Evolutionary conservation across 1,284 basidiomycete genomes (phyloP).

Genomic region (Grifola frondosa): DNA sequence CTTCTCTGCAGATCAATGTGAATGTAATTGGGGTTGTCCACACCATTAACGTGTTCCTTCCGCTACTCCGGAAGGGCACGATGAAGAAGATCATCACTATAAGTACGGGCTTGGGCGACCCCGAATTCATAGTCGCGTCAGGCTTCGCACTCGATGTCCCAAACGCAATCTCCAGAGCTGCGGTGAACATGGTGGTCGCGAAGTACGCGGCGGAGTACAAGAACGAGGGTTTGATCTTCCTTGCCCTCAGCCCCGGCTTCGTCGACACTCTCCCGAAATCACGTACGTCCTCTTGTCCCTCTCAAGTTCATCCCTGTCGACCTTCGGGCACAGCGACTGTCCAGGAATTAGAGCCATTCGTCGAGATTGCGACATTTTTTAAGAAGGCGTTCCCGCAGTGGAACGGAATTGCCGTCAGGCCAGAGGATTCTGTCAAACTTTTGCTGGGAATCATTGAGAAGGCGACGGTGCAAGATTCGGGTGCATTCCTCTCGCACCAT

Average conservation of each 20-base stretch:
- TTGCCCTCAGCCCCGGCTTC: slow-evolving; percentile 38
- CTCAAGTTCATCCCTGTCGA: not conserved
- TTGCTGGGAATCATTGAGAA: slow-evolving; percentile 33
- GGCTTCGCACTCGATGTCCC: slow-evolving; percentile 17
- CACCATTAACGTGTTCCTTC: slow-evolving; percentile 37
- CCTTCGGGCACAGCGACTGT: slow-evolving; percentile 24
- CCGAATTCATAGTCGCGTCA: slow-evolving; percentile 24
- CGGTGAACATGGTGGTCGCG: slow-evolving; percentile 37
- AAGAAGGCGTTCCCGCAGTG: slow-evolving; percentile 25
- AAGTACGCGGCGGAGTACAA: slow-evolving; percentile 38
- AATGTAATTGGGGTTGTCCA: slow-evolving; percentile 39
- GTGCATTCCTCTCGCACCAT: slow-evolving; percentile 36
- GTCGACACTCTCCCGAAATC: slow-evolving; percentile 31
- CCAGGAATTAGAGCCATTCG: slow-evolving; percentile 19
- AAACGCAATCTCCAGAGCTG: slow-evolving; percentile 39
- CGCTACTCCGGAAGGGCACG: slow-evolving; percentile 36
- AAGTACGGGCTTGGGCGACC: slow-evolving; percentile 31
- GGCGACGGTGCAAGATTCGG: slow-evolving; percentile 29
- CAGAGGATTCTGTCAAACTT: slow-evolving; percentile 32
- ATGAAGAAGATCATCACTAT: slow-evolving; percentile 40
- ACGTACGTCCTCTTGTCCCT: too few relatives aligned
- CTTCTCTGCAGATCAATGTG: slow-evolving; percentile 25
- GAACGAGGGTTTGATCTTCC: slow-evolving; percentile 37
- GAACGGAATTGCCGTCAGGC: slow-evolving; percentile 30
- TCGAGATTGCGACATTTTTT: slow-evolving; percentile 19